A percentile compares a stretch with the other conserved stretches of the same genome.
Conservation (phyloP, 2,329 filamentous ascomycete species). For the Parastagonospora nodorum region DNA sequence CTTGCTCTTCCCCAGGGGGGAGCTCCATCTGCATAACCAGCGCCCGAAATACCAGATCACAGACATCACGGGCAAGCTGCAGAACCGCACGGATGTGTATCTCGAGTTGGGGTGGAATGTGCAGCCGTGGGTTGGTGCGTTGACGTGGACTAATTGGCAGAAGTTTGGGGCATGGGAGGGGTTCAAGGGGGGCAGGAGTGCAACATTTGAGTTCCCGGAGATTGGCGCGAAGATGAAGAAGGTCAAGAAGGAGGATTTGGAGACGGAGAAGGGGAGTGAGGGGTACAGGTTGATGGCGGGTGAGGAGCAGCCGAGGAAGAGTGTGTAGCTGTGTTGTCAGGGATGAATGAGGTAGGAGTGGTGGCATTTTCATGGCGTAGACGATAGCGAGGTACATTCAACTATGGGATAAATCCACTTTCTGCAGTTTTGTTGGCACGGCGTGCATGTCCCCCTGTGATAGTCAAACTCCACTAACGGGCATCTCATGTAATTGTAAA, state of each 20-base stretch:
- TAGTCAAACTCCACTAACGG: too few species aligned
- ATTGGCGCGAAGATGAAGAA: slow-evolving; percentile 69
- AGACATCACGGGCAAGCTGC: slow-evolving; percentile 80
- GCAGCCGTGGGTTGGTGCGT: slow-evolving; percentile 90
- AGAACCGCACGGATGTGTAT: slow-evolving; percentile 72
- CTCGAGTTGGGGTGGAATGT: slow-evolving; percentile 92
- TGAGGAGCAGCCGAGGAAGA: slow-evolving; percentile 33
- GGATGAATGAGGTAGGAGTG: neutral
- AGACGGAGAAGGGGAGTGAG: slow-evolving; percentile 56
- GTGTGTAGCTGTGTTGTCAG: slow-evolving; percentile 1
- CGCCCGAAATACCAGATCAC: slow-evolving; percentile 97
- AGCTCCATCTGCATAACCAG: slow-evolving; percentile 79
- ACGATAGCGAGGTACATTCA: too few species aligned
- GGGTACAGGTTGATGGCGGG: slow-evolving; percentile 51
- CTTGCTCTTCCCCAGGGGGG: slow-evolving; percentile 60
- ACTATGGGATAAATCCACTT: too few species aligned
- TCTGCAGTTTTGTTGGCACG: too few species aligned
- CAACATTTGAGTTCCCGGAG: slow-evolving; percentile 67
- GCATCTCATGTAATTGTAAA: too few species aligned
- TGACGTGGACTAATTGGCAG: slow-evolving; percentile 72
- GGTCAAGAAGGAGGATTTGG: slow-evolving; percentile 48
- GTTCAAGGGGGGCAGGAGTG: slow-evolving; percentile 67
- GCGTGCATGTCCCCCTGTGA: too few species aligned
- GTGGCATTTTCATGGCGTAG: neutral
- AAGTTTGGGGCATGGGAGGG: slow-evolving; percentile 67